These are phyloP conservation scores for Pseudoneurospora amorphoporcata DNA, from an alignment of 495 filamentous ascomycete species.

Conservation along the genomic window DNA sequence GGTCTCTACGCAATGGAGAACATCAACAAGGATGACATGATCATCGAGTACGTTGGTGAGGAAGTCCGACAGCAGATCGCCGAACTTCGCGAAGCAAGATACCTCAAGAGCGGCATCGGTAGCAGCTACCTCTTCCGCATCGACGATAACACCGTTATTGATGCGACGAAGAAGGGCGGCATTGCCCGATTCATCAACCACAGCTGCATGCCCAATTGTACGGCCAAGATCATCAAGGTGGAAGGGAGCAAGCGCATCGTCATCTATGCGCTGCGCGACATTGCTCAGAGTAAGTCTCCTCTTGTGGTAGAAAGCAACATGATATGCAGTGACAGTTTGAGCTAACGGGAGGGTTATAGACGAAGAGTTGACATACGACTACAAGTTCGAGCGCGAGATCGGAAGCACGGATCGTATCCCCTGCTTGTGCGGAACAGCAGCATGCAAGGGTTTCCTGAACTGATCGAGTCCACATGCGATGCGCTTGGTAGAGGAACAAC, in stretches of 20 bases:
- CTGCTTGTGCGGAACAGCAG: constrained; percentile 88
- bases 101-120: constrained; percentile 92
- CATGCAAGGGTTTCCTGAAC: constrained; percentile 98
- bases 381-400: constrained; percentile 98
- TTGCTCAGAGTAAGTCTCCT: constrained; percentile 70
- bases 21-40: constrained; percentile 97
- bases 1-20: constrained; percentile 96
- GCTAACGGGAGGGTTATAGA: constrained; percentile 52
- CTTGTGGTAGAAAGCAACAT: neutral
- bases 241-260: constrained; percentile 99
- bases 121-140: constrained; percentile 97
- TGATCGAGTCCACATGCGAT: constrained; percentile 31
- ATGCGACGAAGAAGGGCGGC: constrained; percentile 95
- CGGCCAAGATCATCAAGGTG: constrained; percentile 98
- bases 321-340: neutral
- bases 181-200: constrained; percentile 99
- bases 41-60: constrained; percentile 99
- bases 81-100: constrained; percentile 82
- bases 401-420: constrained; percentile 91
- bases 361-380: constrained; percentile 98
- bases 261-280: constrained; percentile 94
- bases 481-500: neutral
- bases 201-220: constrained; percentile 95
- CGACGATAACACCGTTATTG: constrained; percentile 93
- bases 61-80: constrained; percentile 94